phyloP scores from a whole-genome alignment of 2,329 filamentous ascomycete species.

The Fusarium setosum region DNA sequence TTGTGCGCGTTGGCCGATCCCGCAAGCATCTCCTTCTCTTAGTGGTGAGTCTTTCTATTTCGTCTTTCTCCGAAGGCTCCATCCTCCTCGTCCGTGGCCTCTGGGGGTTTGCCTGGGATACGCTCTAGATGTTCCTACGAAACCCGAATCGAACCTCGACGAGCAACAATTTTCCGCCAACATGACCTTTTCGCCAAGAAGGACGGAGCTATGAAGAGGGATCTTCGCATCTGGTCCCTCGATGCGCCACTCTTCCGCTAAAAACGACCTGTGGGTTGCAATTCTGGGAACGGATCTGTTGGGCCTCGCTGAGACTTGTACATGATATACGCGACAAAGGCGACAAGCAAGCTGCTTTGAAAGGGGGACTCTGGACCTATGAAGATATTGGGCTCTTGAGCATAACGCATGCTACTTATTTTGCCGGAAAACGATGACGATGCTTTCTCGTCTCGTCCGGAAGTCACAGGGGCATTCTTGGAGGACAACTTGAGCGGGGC shows the following conservation, averaged over 20 bases:
- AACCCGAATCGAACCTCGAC: neutral
- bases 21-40: conserved; percentile 50
- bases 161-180: neutral
- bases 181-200: neutral
- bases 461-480: conserved; percentile 1
- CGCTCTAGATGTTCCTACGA: neutral
- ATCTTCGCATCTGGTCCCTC: no score
- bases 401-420: no score
- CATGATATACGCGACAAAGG: neutral
- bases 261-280: neutral
- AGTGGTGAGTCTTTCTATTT: conserved; percentile 51
- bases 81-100: neutral
- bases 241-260: no score
- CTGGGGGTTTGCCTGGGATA: neutral
- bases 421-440: no score
- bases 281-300: neutral
- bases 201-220: no score
- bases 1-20: conserved; percentile 49
- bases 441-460: no score
- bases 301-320: neutral
- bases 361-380: neutral
- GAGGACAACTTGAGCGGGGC: conserved; percentile 30
- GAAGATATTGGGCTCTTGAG: neutral
- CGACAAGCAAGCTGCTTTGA: neutral
- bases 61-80: conserved; percentile 5